Evolutionary conservation across 2,329 filamentous ascomycete species (phyloP), one percentile per base, ranked within the genome.

Genomic region (Zymoseptoria crescenta): DNA sequence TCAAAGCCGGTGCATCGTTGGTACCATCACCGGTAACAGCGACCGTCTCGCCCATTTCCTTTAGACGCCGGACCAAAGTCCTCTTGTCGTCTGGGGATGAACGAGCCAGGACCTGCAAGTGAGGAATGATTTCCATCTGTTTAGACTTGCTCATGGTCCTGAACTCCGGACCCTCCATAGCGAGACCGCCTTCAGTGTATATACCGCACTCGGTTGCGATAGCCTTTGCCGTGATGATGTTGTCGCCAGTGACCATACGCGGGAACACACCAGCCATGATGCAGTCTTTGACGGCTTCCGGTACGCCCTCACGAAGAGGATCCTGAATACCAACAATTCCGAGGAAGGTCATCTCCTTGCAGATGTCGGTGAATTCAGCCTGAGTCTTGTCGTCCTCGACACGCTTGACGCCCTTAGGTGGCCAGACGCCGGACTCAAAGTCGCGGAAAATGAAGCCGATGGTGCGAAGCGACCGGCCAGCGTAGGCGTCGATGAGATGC

Each of bases 381-480:
- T 87, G 81, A 21, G 79, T 80, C 7, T 77, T 71, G 65, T 88
- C 84, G 60, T 87, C 85, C 62, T 87, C 83, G 30, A 80, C 72
- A 29, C 74, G 79, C 49, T 77, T 83, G 16, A 81, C 82, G 53
- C 81, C 80, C 61, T 79, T 82, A 4, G 91, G 91, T 27, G 92
- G 91, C 91, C 91, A 88, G 9, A 65, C 62, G 20, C 68, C 67
- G 56, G 83, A 82, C 24, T 89, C 83, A 65, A 94, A 96, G 67
- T 96, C 91, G 58, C 86, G 87, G 74, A 91, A 95, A 56, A 91
- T 80, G 63, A 96, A 82, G 50, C 87, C 89, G 66, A 96, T 95
- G 1, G 91, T 95, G 63, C 91, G 84, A 30, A 96, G 80, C 7
- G 91, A 95, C 19, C 87, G 82, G 27, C 83, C 84, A 8, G 91